Conservation (phyloP, 768 basidiomycete species). For the Tylopilus felleus region DNA sequence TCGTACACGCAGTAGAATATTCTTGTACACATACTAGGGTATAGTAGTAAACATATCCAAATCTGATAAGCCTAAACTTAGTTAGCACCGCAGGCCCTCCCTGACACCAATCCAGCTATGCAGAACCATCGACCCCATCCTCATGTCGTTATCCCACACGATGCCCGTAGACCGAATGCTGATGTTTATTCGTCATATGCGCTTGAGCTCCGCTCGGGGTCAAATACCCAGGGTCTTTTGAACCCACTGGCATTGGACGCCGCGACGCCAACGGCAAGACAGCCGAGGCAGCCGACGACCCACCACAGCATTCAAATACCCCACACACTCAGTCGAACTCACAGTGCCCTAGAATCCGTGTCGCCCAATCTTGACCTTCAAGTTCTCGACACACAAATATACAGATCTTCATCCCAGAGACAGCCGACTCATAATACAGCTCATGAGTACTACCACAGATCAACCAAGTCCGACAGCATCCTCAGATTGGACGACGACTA, state of each 20-base stretch:
- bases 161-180: slow-evolving; percentile 30
- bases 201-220: slow-evolving; percentile 26
- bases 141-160: slow-evolving; percentile 37
- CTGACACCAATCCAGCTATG: slow-evolving; percentile 16
- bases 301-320: slow-evolving; percentile 15
- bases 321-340: slow-evolving; percentile 36
- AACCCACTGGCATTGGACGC: slow-evolving; percentile 41
- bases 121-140: slow-evolving; percentile 34
- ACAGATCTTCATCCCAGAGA: slow-evolving; percentile 43
- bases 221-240: slow-evolving; percentile 14
- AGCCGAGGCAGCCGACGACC: slow-evolving; percentile 23
- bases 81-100: not conserved
- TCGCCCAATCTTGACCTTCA: slow-evolving; percentile 36
- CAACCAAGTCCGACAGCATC: slow-evolving; percentile 39
- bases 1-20: slow-evolving; percentile 28
- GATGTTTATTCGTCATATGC: slow-evolving; percentile 31
- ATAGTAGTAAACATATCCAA: slow-evolving; percentile 17
- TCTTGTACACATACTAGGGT: not conserved
- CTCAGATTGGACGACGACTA: slow-evolving; percentile 13
- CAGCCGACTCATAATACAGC: slow-evolving; percentile 12
- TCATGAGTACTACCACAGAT: slow-evolving; percentile 34
- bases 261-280: slow-evolving; percentile 24
- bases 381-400: slow-evolving; percentile 48
- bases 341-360: slow-evolving; percentile 34
- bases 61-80: slow-evolving; percentile 11